Evolutionary conservation across 176 grass and related monocot genomes (phyloP).

Genomic region (Bolboschoenus planiculmis): DNA sequence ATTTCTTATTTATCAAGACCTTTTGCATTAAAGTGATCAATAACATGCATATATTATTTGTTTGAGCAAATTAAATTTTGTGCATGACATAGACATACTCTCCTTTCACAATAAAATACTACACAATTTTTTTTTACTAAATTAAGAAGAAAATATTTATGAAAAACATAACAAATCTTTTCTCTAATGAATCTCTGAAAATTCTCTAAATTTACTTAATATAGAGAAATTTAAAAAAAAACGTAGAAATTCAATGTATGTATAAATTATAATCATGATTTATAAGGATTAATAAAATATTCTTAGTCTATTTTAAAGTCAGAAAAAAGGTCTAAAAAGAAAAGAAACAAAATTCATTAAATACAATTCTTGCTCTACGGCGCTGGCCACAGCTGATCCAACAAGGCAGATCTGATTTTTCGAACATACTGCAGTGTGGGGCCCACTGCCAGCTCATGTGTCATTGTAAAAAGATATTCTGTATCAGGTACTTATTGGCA

Average conservation of each 20-base stretch:
- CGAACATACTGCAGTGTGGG: not conserved
- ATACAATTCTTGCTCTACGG: no score
- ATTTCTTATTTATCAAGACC: not conserved
- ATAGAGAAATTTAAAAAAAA: not conserved
- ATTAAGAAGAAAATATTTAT: not conserved
- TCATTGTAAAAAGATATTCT: not conserved
- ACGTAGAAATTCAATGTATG: not conserved
- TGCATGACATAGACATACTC: not conserved
- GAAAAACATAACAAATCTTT: not conserved
- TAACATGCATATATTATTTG: not conserved
- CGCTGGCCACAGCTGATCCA: not conserved
- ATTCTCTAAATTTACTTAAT: not conserved
- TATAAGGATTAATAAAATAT: not conserved
- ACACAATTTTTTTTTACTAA: not conserved
- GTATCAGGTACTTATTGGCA: not conserved
- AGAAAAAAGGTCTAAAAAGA: no score
- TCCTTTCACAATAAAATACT: not conserved
- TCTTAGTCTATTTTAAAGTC: no score
- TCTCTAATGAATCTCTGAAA: not conserved
- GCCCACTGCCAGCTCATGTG: not conserved
- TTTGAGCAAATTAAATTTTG: not conserved
- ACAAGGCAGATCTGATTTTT: not conserved
- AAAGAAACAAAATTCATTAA: not conserved
- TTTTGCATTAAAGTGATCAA: not conserved
- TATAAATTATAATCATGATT: not conserved